A percentile compares a stretch with the other conserved stretches of the same genome.
These are phyloP conservation scores for Coemansia sp. DNA, from an alignment of 371 early-diverging fungal species.

Conservation along the genomic window DNA sequence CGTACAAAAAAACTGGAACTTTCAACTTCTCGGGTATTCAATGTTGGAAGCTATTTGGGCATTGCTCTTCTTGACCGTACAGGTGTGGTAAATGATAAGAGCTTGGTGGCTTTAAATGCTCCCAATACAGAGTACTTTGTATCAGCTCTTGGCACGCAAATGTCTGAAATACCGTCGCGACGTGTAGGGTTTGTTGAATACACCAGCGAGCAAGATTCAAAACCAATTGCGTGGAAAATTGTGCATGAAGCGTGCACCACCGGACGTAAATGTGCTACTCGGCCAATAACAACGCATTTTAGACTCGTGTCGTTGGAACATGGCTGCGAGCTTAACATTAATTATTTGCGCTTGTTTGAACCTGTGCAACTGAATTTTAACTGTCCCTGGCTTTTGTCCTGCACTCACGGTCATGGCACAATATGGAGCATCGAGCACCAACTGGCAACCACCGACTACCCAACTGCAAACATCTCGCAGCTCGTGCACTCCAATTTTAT, in stretches of 20 bases:
- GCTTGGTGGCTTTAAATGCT: background rate
- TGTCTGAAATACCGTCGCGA: background rate
- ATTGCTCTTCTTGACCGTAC: background rate
- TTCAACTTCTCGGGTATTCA: background rate
- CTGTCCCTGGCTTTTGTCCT: background rate
- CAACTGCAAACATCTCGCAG: background rate
- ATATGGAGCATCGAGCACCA: background rate
- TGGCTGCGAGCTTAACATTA: background rate
- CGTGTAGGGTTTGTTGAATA: background rate
- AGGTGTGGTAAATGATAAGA: background rate
- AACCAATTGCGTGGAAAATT: background rate
- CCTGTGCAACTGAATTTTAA: background rate
- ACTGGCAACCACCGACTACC: background rate
- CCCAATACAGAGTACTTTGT: background rate
- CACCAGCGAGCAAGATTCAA: background rate
- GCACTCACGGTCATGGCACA: background rate
- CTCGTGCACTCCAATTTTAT: conserved; percentile 61
- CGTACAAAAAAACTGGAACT: background rate
- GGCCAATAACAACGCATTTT: background rate
- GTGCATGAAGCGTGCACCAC: background rate
- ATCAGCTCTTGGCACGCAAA: background rate
- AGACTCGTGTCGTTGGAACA: conserved; percentile 2
- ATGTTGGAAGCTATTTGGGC: background rate
- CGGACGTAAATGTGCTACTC: background rate
- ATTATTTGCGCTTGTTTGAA: background rate